Evolutionary conservation across 2,329 filamentous ascomycete species (phyloP), one percentile per base, ranked within the genome.

Genomic region (Ophiobolus disseminans): DNA sequence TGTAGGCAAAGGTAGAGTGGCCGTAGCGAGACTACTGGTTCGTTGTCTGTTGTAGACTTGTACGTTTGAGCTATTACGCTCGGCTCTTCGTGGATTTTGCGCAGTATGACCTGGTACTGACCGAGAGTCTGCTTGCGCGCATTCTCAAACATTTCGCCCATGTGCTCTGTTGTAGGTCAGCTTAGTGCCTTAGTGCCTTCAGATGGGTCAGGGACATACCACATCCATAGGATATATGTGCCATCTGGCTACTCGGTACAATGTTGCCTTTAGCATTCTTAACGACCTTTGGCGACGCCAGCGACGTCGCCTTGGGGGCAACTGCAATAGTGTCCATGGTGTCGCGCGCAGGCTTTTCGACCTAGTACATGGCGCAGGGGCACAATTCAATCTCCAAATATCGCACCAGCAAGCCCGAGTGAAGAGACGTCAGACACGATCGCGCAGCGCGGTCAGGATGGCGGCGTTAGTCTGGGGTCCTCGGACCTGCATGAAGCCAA

Each of bases 71-170:
- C 80, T 38, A 87, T 81, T 65, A 86, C 79, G 42, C 82, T 84
- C 39, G 79, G 83, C 53, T 82, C 79, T 69, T 91, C 87, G 73
- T 87, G 87, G 56, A 92, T 86, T 48, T 83, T 83, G 51, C 86
- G 81, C 30, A 91, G 78, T 50, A 90, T 83, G 65, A 84, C 82
- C 66, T 87, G 88, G 73, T 92, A 92, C 62, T 89, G 83, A 45
- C 84, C 78, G 51, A 89, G 84, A 16, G 86, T 87, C 53, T 81
- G 85, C 60, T 88, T 86, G 73, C 85, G 86, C 13, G 83, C 82
- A 54, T 86, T 83, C 54, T 84, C 82, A 36, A 91, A 79, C 50
- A 91, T 82, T 19, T 80, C 78, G 69, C 89, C 86, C 39, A 90
- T 81, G 72, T 92, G 89, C 69, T 90, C 89, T 91, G 64, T 43